Base-by-base conservation (phyloP, 345 rosid species). In the Syzygium oleosum region DNA sequence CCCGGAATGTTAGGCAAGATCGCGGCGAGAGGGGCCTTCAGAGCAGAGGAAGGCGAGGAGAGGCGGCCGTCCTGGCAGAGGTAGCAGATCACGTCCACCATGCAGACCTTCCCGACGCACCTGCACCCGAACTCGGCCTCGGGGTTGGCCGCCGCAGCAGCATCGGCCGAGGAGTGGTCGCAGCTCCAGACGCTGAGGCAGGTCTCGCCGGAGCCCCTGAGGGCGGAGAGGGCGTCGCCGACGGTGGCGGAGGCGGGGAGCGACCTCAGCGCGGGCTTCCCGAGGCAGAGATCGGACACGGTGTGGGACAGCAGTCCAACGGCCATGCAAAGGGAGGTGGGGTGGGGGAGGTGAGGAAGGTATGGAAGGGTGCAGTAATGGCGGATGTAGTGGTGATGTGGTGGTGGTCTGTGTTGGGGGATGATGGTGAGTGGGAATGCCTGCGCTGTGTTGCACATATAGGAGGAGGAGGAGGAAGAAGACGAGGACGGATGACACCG, bases 241-340 rank as follows among this genome's bases (percentile, higher is more conserved):
- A 95, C 85, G 88, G 98, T 88, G 61, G 97, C 89, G 52, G 95
- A 56, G 88, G 88, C 86, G 41, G 97, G 88, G 49, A 98, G 95
- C 56, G 94, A 92, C 89, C 91, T 92, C 91, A 98, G 90, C 5
- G 98, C 94, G 27, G 99, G 99, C 92, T 98, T 98, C 88, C 99
- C 99, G 52, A 98, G 94, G 88, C 99, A 98, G 90, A 98, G 97
- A 90, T 98, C 98, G 54, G 99, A 94, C 87, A 97, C 91, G 86
- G 92, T 93, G 51, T 90, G 93, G 1, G 94, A 90, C 87, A 93
- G 92, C 55, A 96, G 90, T 79, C 94, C 93, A 91, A 90, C 90
- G 94, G 98, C 97, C 99, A 95, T 97, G 85, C 93, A 95, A 94
- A 85, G 68, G 12, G 51, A 55, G 0, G 58, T 38, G 2, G 73